Conservation (phyloP, 148 eudicot species). For the Rhododendron vialii region DNA sequence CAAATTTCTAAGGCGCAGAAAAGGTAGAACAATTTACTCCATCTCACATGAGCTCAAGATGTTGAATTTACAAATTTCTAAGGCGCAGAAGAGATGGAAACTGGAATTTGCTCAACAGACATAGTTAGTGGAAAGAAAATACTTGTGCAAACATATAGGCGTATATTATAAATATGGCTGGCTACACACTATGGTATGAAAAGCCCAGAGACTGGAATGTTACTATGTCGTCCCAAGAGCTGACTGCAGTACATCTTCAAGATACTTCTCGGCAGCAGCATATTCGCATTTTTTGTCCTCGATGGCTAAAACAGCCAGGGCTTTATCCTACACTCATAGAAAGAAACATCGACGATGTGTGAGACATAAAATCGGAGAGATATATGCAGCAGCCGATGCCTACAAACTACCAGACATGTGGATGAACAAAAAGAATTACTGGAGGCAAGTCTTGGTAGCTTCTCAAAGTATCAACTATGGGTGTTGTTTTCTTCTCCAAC, state of each 20-base stretch:
- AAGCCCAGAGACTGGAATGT: background rate
- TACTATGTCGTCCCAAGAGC: slow-evolving; percentile 54
- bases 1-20: too few species aligned
- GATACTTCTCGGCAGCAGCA: slow-evolving; percentile 80
- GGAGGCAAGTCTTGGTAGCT: slow-evolving; percentile 95
- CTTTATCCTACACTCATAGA: slow-evolving; percentile 55
- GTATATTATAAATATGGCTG: background rate
- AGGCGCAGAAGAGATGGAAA: too few species aligned
- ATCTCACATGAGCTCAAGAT: too few species aligned
- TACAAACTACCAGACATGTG: background rate
- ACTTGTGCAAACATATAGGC: background rate
- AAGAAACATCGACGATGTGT: background rate
- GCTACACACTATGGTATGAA: background rate
- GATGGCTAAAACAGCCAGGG: slow-evolving; percentile 79
- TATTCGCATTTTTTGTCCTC: slow-evolving; percentile 78
- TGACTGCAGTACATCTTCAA: slow-evolving; percentile 83
- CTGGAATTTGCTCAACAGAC: background rate
- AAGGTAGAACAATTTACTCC: too few species aligned
- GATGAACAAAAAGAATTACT: slow-evolving; percentile 25
- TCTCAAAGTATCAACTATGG: slow-evolving; percentile 76
- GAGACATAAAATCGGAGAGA: background rate
- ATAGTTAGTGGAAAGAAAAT: background rate
- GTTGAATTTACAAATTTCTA: too few species aligned
- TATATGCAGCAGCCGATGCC: background rate
- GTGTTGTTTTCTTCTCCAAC: slow-evolving; percentile 74